Percentiles rank a stretch among this genome's conserved stretches.
Conservation (phyloP, 257 asterid genomes). For the Anisodus acutangulus region DNA sequence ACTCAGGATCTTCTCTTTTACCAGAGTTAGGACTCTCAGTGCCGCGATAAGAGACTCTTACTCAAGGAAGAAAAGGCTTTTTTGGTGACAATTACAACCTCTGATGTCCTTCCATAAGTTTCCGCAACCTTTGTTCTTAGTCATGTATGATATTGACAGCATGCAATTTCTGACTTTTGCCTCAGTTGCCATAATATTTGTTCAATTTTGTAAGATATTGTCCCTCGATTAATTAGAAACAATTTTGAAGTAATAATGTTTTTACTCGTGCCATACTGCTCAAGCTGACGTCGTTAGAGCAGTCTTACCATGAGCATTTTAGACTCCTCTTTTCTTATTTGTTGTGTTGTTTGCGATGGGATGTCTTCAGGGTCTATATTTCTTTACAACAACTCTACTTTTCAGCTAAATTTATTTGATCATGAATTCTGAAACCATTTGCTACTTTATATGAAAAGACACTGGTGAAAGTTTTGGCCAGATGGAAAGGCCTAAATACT, state of each 20-base stretch:
- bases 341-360: background rate
- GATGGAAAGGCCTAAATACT: constrained; percentile 26
- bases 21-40: constrained; percentile 77
- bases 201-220: background rate
- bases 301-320: constrained; percentile 14
- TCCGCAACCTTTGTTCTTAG: constrained; percentile 4
- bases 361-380: background rate
- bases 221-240: background rate
- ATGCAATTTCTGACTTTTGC: constrained; percentile 19
- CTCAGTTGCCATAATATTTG: background rate
- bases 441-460: background rate
- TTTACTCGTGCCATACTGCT: constrained; percentile 7
- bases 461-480: constrained; percentile 20
- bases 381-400: background rate
- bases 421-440: background rate
- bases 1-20: constrained; percentile 26
- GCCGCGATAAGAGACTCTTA: constrained; percentile 67
- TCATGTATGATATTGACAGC: constrained; percentile 25
- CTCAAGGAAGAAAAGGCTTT: constrained; percentile 43
- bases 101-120: background rate
- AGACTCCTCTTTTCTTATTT: background rate
- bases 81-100: constrained; percentile 21
- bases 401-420: background rate
- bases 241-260: constrained; percentile 22
- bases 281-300: background rate